phyloP scores from a whole-genome alignment of 2,329 filamentous ascomycete species.

The Atkinsonella texensis region DNA sequence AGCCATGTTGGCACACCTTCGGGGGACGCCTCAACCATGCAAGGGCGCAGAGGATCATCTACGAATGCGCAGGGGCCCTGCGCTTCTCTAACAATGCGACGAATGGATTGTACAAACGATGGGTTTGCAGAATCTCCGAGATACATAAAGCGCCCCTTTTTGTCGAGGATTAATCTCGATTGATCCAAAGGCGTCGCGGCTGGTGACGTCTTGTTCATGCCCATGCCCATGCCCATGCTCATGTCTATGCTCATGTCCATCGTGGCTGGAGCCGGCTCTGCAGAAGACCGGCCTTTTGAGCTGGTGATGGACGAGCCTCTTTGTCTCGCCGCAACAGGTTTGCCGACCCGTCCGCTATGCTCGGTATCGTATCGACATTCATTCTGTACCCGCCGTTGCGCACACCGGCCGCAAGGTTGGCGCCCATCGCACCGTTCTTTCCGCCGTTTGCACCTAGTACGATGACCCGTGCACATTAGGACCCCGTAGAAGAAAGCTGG shows the following conservation, averaged over 20 bases:
- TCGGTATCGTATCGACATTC: constrained; percentile 6
- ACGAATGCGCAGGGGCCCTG: constrained; percentile 15
- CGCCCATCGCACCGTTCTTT: constrained; percentile 9
- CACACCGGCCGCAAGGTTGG: constrained; percentile 7
- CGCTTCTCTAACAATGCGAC: constrained; percentile 12
- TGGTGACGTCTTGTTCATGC: constrained; percentile 10
- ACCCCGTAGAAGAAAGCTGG: no score
- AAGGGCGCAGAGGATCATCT: constrained; percentile 17
- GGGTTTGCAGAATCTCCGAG: constrained; percentile 8
- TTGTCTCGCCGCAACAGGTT: background rate
- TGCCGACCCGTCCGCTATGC: constrained; percentile 1
- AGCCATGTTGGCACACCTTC: constrained; percentile 12
- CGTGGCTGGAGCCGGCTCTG: background rate
- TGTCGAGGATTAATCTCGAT: constrained; percentile 6
- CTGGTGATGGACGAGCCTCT: background rate
- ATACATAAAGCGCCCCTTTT: constrained; percentile 7
- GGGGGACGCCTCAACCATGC: constrained; percentile 16
- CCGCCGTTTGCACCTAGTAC: constrained; percentile 6
- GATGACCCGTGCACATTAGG: background rate
- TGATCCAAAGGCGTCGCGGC: constrained; percentile 9
- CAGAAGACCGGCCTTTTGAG: background rate
- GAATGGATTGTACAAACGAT: constrained; percentile 16
- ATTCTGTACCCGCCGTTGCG: constrained; percentile 4
- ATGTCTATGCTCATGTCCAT: background rate
- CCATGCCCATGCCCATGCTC: constrained; percentile 1